Conservation (phyloP, 2,329 filamentous ascomycete species). For the Anthostomella pinea region DNA sequence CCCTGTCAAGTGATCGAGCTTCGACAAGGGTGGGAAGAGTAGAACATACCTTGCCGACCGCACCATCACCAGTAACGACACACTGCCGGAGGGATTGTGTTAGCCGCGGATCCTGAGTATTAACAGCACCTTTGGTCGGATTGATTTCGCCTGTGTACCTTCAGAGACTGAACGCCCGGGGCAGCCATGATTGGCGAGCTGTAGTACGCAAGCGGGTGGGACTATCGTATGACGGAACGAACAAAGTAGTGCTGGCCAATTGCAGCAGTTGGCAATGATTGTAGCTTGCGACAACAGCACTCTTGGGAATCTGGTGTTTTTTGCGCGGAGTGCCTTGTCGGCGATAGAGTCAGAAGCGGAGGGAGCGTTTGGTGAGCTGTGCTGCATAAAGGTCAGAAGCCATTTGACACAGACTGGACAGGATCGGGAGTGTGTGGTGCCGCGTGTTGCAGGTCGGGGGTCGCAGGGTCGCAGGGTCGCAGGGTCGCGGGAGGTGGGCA, state of each 20-base stretch:
- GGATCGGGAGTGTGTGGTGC: slow-evolving; percentile 33
- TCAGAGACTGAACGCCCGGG: slow-evolving; percentile 84
- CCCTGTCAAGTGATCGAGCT: slow-evolving; percentile 10
- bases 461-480: too few species aligned
- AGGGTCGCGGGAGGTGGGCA: slow-evolving; percentile 20
- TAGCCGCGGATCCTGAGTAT: slow-evolving; percentile 34
- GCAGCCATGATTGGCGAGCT: slow-evolving; percentile 65
- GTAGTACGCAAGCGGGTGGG: slow-evolving; percentile 13
- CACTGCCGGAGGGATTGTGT: slow-evolving; percentile 57
- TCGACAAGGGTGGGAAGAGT: background rate
- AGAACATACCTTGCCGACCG: slow-evolving; percentile 85
- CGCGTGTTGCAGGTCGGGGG: slow-evolving; percentile 34
- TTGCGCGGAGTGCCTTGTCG: slow-evolving; percentile 11
- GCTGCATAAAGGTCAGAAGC: slow-evolving; percentile 40
- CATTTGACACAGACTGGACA: slow-evolving; percentile 39
- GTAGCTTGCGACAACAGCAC: slow-evolving; percentile 2
- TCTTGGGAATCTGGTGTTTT: slow-evolving; percentile 1
- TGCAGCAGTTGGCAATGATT: slow-evolving; percentile 11
- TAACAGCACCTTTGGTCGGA: slow-evolving; percentile 8
- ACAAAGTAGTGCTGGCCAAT: slow-evolving; percentile 7
- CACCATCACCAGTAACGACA: slow-evolving; percentile 98
- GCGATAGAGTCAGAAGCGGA: slow-evolving; percentile 13
- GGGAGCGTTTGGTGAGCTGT: slow-evolving; percentile 22
- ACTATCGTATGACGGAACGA: slow-evolving; percentile 12
- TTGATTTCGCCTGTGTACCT: slow-evolving; percentile 56